Base-by-base conservation (phyloP, 169 alveolate species). In the Miamiensis avidus region DNA sequence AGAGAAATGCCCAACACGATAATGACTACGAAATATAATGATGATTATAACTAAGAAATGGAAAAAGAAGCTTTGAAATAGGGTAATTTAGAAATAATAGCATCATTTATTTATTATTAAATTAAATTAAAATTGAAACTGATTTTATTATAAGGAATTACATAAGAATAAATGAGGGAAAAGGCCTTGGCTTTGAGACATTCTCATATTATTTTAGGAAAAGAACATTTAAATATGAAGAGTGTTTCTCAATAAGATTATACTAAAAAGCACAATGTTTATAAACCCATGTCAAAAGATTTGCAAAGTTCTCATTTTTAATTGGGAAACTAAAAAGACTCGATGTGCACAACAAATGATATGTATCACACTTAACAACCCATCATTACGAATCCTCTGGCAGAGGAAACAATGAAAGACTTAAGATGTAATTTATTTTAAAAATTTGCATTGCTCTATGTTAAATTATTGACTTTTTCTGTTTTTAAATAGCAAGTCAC, bases 11-110 rank as follows among this genome's bases (percentile, higher is more conserved):
- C 34, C 6, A 79, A 65, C 29, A 32, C 65, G 1, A 30, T 49
- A n/a, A 79, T 79, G 84, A 79, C 84, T 25, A 49, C 77, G 26
- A 65, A 79, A 25, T 79, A 79, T 79, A 79, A 79, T 79, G 84
- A 79, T n/a, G 15, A 79, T 34, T 79, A 79, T 79, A 79, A 79
- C 64, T 49, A 79, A n/a, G 74, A 79, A 34, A 33, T 79, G 6
- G 75, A 79, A 16, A 75, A 75, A 0, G n/a, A 79, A 29, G 84
- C 75, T 29, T 64, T 79, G n/a, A 79, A 65, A 29, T 27, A 49
- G 64, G 84, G 84, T 16, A 49, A 49, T 0, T 30, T 30, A 49
- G 75, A 34, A n/a, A 49, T 49, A 49, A 49, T 11, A 49, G 20
- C 26, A 49, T 11, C 20, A 49, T 11, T 11, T 20, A 11, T 49